Conservation (phyloP, 495 filamentous ascomycete genomes). For the Cercophora newfieldiana region DNA sequence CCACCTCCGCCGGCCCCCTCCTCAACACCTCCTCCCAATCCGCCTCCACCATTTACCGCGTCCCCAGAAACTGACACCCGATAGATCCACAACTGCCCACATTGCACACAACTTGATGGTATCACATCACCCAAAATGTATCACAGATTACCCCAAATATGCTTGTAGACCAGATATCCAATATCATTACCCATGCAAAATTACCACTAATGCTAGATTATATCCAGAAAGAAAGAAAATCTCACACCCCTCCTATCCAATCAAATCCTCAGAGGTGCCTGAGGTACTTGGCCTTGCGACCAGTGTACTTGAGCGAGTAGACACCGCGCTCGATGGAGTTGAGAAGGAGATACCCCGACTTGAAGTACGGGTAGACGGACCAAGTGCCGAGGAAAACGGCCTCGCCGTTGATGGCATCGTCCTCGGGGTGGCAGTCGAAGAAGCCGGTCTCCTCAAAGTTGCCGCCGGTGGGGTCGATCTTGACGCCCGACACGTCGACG, state of each 20-base stretch:
- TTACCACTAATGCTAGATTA: background rate
- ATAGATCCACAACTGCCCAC: no score
- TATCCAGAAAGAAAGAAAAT: background rate
- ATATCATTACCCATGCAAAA: background rate
- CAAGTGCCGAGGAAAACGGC: slow-evolving; percentile 56
- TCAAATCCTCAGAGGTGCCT: background rate
- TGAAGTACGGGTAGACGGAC: slow-evolving; percentile 55
- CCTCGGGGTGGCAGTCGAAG: slow-evolving; percentile 63
- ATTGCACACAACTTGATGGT: no score
- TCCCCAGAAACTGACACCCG: no score
- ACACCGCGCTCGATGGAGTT: slow-evolving; percentile 60
- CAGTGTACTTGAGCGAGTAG: slow-evolving; percentile 36
- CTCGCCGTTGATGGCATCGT: slow-evolving; percentile 50
- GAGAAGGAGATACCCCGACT: slow-evolving; percentile 53
- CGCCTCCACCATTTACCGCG: no score
- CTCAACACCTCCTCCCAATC: no score
- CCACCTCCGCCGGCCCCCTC: no score
- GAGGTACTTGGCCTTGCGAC: slow-evolving; percentile 29
- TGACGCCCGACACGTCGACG: slow-evolving; percentile 55
- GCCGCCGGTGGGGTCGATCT: slow-evolving; percentile 53
- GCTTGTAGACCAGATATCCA: background rate
- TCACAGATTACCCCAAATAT: no score
- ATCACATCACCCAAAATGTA: no score
- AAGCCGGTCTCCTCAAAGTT: slow-evolving; percentile 54
- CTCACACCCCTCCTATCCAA: background rate